Evolutionary conservation across 73 alveolate species (phyloP), one percentile per base, ranked within the genome.

Genomic region (Diophrys sp.): DNA sequence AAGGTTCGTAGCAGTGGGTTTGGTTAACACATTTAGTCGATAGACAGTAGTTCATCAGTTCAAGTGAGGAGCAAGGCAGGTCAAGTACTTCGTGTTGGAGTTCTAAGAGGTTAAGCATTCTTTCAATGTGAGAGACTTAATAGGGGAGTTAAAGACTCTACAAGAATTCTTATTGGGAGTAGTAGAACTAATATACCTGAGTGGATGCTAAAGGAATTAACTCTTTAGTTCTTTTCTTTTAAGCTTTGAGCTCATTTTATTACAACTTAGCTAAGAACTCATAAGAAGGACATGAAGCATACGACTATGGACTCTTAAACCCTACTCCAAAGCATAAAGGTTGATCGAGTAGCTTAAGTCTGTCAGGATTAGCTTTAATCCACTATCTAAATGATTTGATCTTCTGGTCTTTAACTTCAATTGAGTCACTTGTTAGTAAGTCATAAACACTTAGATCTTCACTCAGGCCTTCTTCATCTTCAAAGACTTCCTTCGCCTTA

Each of bases 1-100:
- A 70, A 11, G 90, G 81, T 54, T 87, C 90, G 44, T 80, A 81
- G 69, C 73, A 33, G 18, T 44, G 18, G 18, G 5, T 44, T 18
- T 44, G n/a, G 18, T 44, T 44, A 44, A 44, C 62, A 44, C 62
- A 11, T 18, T 44, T 44, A 5, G 62, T 44, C 5, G 18, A 5
- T 18, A 44, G 18, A 44, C 62, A 44, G 18, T 44, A 44, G 18
- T 44, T 44, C 62, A 44, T 44, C 5, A 44, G 5, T 18, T 44
- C 62, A 11, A 44, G 18, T 11, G 5, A 11, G 18, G 5, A 18
- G 62, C 62, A 44, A 11, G 5, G 62, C 62, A 44, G n/a, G 5
- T 18, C 62, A 44, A 44, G 5, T 11, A 44, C 62, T 11, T 44
- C 62, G n/a, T 44, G 62, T 18, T 44, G 18, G n/a, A 44, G 18